Evolutionary conservation across 495 filamentous ascomycete genomes (phyloP).

Genomic region (Penicillium simplicissimum): DNA sequence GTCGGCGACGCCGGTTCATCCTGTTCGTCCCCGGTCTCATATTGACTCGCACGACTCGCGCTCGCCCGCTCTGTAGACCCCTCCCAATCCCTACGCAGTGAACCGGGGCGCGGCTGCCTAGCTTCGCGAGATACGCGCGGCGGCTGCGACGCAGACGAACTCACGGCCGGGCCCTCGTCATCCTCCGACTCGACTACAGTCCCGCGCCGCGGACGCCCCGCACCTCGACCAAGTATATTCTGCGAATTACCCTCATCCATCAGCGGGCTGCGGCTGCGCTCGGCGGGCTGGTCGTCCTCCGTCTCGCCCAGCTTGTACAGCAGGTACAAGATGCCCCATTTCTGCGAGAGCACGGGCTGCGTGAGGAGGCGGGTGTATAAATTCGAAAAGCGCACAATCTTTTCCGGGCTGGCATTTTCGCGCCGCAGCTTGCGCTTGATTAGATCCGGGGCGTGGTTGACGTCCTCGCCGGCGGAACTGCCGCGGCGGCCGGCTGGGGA

Average conservation of each 20-base stretch:
- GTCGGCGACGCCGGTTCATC: constrained; percentile 20
- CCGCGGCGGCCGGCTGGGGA: constrained; percentile 37
- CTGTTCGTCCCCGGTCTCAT: constrained; percentile 25
- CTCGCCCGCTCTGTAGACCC: constrained; percentile 16
- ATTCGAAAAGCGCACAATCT: constrained; percentile 84
- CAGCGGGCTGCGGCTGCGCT: constrained; percentile 40
- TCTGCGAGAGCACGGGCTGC: constrained; percentile 87
- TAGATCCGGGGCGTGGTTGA: constrained; percentile 87
- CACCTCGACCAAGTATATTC: constrained; percentile 36
- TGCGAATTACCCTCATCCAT: constrained; percentile 42
- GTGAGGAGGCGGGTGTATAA: constrained; percentile 84
- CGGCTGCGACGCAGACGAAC: constrained; percentile 48
- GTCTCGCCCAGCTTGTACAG: constrained; percentile 78
- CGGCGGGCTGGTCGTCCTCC: constrained; percentile 34
- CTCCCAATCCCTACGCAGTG: constrained; percentile 29
- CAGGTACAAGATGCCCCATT: constrained; percentile 94
- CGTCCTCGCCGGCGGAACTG: constrained; percentile 51
- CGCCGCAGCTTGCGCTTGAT: constrained; percentile 84
- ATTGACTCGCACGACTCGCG: constrained; percentile 20
- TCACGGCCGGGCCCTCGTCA: constrained; percentile 47
- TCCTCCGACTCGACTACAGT: constrained; percentile 36
- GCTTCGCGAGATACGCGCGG: constrained; percentile 11
- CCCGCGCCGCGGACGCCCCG: constrained; percentile 24
- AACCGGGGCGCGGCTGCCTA: constrained; percentile 30
- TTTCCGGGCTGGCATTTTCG: constrained; percentile 73